Evolutionary conservation across 345 rosid species (phyloP).

Genomic region (Euphorbia tirucalli): DNA sequence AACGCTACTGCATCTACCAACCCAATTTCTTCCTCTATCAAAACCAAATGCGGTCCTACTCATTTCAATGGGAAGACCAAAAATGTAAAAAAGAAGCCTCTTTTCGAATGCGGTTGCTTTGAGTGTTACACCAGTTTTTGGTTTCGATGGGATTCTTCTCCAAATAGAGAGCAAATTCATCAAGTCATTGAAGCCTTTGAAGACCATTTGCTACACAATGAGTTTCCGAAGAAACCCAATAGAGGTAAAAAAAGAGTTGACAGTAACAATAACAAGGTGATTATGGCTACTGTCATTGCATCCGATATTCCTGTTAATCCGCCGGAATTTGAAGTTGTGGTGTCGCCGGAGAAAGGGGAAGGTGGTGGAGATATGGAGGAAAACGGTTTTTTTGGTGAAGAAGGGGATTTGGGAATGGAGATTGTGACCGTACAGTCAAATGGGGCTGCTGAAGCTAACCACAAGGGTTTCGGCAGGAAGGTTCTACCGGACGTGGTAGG

Average conservation of each 20-base stretch:
- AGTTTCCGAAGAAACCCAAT: slow-evolving; percentile 10
- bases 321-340: neutral
- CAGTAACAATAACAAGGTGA: neutral
- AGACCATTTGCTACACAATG: slow-evolving; percentile 19
- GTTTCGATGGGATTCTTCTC: slow-evolving; percentile 34
- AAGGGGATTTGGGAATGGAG: slow-evolving; percentile 10
- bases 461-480: slow-evolving; percentile 35
- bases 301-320: neutral
- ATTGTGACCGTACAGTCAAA: slow-evolving; percentile 14
- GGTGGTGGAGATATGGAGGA: neutral
- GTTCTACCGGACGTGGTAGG: slow-evolving; percentile 32
- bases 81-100: neutral
- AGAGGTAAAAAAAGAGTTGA: slow-evolving; percentile 9
- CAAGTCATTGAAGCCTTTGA: slow-evolving; percentile 31
- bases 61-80: too few relatives aligned
- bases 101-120: slow-evolving; percentile 28
- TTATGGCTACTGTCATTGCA: neutral
- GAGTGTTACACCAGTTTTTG: slow-evolving; percentile 30
- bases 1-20: neutral
- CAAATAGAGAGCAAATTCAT: slow-evolving; percentile 27
- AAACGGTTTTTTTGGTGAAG: too few relatives aligned
- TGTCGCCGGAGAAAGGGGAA: neutral
- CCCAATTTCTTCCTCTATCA: too few relatives aligned
- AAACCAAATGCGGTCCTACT: too few relatives aligned
- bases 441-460: neutral